Base-by-base conservation (phyloP, 352 stramenopile genomes). In the Phytopythium mirpurense region DNA sequence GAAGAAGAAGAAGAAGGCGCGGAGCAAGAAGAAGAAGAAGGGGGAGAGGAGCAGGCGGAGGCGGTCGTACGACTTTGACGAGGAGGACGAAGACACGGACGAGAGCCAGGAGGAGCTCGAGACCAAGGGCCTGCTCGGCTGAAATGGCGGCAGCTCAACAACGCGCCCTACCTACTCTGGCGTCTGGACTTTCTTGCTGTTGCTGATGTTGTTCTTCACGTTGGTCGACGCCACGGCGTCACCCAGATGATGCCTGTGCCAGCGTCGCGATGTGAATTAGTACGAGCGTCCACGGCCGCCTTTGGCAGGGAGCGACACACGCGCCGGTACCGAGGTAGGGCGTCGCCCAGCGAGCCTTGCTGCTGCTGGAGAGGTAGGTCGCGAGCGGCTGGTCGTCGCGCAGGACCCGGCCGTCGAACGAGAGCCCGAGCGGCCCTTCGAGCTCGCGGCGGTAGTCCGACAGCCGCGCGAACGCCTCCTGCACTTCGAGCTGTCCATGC, bases 221-320 rank as follows among this genome's bases (percentile, higher is more conserved):
- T 40, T 54, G 29, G 44, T 50, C 62, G 45, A 5, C 71, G 68
- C 55, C 81, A 86, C 2, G 75, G 75, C 10, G 84, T 49, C 26
- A 87, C 69, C 73, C 75, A 89, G 27, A 88, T 54, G 54, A 88
- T 80, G 23, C 78, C 77, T 88, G 24, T 1, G 0, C 0, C n/a
- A 34, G 21, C 15, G 14, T 27, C 32, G 35, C 31, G 29, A 34
- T 29, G 21, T 53, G 10, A 7, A 27, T 3, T 10, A 32, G 29
- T 5, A 10, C 29, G 29, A 32, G 29, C 29, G n/a, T n/a, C n/a
- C n/a, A n/a, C n/a, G n/a, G n/a, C n/a, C n/a, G n/a, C n/a, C n/a
- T n/a, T n/a, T n/a, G n/a, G n/a, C n/a, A n/a, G n/a, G n/a, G n/a
- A 27, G 5, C 14, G 42, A 16, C 9, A 15, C 46, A 10, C 46